Base-by-base conservation (phyloP, 305 asterid species). In the Fraxinus platypoda region DNA sequence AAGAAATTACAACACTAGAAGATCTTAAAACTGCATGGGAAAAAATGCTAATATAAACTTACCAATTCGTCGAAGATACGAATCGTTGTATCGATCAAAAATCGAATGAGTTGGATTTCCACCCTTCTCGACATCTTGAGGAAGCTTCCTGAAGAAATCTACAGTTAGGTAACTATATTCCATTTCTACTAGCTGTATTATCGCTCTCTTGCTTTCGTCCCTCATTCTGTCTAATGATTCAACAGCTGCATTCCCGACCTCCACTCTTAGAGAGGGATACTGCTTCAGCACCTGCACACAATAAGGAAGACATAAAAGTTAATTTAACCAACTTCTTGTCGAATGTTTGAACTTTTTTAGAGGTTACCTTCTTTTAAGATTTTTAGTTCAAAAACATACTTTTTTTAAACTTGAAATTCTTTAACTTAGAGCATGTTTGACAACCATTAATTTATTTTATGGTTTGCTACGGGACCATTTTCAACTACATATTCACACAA, bases 71-170 rank as follows among this genome's bases (percentile, higher is more conserved):
- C 94, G 86, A 46, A 91, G 93, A 85, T 92, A 92, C 0, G 90
- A 80, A 82, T 92, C 94, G 64, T 92, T 90, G 86, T 92, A 92
- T 88, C 95, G 80, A 68, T 92, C 95, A 26, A 92, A 92, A 85
- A 92, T 92, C 21, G 97, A 92, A 80, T 89, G 92, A 76, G 97
- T 88, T 3, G 97, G 97, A 83, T 93, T 93, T 37, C 96, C 97
- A 79, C 94, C 96, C 90, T 91, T 93, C 92, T 93, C 97, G 2
- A 89, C 87, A 85, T 93, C 97, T 84, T 91, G 97, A 76, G 97
- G 97, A 87, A 93, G 97, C 83, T 90, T 93, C 80, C 97, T 81
- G 87, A 93, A 93, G 88, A 93, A 93, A 87, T 91, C 96, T 38
- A 93, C 97, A 1, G 97, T 93, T 41, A 93, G 70, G 90, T 93